Base-by-base conservation (phyloP, 1,284 basidiomycete species). In the Mycena citricolor region DNA sequence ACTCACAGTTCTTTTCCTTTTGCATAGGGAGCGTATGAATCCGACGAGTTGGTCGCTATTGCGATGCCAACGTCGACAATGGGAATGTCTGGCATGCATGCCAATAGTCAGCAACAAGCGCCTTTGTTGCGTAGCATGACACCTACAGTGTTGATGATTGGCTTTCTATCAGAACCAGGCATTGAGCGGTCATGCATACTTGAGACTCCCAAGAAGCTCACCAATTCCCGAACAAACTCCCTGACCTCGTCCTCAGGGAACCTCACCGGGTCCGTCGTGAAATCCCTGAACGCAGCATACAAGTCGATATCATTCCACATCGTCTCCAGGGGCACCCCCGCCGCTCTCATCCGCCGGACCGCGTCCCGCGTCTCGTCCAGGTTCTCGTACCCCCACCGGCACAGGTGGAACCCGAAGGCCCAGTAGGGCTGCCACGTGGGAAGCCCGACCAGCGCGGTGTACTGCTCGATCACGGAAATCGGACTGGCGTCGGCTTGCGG, bases 221-320 rank as follows among this genome's bases (percentile, higher is more conserved):
- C 81, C 56, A 90, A 62, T 35, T 79, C 70, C 14, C 67, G 59
- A 46, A 84, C 81, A 58, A 89, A 86, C n/a, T 59, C 59, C n/a
- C 67, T 64, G 53, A 86, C 67, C 48, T 86, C 77, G 10, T 76
- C 70, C 5, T 58, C 65, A 5, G 83, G 79, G 67, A 79, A 88
- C 28, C 71, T 74, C 19, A 79, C 69, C 11, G 83, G 83, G 57
- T 86, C 83, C 10, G 75, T 67, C 7, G 84, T 86, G 54, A 88
- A 86, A 61, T 84, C 83, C 7, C 83, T 73, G 37, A 74, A 68
- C 21, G 77, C 73, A 52, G 84, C 77, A 54, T 82, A 85, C 42
- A 86, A 55, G 62, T 89, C 86, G 49, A 88, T 86, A 54, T 88
- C 86, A 56, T 83, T 86, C 86, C 85, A 88, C 70, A 81, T 82